Evolutionary conservation across 306 rosid genomes (phyloP).

Genomic region (Cyclanthera cordifolia): DNA sequence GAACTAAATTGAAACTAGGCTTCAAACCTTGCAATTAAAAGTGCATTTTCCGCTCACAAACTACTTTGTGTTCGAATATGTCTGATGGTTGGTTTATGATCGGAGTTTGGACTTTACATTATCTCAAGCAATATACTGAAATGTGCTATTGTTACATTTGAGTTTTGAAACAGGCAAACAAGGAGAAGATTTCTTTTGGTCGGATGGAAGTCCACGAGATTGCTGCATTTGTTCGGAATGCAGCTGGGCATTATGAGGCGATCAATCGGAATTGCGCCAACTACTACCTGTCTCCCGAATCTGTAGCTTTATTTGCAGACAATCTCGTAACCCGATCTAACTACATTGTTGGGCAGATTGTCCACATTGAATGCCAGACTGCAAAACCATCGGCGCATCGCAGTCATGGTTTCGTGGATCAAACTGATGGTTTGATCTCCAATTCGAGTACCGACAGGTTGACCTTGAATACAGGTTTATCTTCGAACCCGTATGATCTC

Average conservation of each 20-base stretch:
- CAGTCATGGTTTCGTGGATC: conserved; percentile 35
- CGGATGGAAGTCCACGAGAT: conserved; percentile 81
- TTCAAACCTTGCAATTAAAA: no score
- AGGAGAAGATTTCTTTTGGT: conserved; percentile 83
- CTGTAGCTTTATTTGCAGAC: conserved; percentile 78
- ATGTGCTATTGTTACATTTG: conserved; percentile 11
- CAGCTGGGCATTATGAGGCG: conserved; percentile 75
- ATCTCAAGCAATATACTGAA: neutral
- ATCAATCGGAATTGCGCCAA: conserved; percentile 66
- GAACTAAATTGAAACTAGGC: no score
- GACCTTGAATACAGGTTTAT: conserved; percentile 92
- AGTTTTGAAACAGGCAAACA: conserved; percentile 62
- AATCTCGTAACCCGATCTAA: conserved; percentile 65
- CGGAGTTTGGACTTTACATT: neutral
- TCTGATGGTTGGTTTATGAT: neutral
- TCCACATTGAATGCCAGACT: conserved; percentile 79
- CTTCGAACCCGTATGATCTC: conserved; percentile 70
- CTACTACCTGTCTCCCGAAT: conserved; percentile 77
- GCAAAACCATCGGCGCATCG: conserved; percentile 37
- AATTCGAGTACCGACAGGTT: conserved; percentile 52
- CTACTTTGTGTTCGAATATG: neutral
- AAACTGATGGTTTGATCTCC: conserved; percentile 26
- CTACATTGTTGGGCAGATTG: conserved; percentile 95
- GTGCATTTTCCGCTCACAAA: no score
- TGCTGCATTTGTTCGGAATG: conserved; percentile 77